Base-by-base conservation (phyloP, 2,329 filamentous ascomycete genomes). In the Fonsecaea nubica region DNA sequence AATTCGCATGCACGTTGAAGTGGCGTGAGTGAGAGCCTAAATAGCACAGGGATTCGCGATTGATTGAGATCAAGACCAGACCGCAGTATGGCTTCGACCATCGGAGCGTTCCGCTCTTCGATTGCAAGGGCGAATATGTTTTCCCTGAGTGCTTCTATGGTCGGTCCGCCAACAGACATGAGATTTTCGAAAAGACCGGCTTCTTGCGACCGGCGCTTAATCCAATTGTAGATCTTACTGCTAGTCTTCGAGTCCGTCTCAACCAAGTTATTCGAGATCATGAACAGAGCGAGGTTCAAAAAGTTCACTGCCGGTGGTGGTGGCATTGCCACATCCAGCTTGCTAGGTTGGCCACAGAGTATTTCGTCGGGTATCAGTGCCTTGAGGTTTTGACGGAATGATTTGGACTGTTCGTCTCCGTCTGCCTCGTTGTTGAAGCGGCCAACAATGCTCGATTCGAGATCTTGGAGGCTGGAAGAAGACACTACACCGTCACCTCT, bases 211-310 rank as follows among this genome's bases (percentile, higher is more conserved):
- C 38, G 15, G 38, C 38, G 38, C n/a, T 42, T 13, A 15, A 42
- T 18, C 38, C 38, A 42, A 15, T 15, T 15, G n/a, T 42, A 42
- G 38, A 42, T 5, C 1, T 2, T 42, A n/a, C n/a, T 42, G 42
- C 40, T 32, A 0, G 21, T 52, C 12, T 60, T 18, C 21, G 38
- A 45, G 21, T 32, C 25, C 42, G 12, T 38, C 6, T 8, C n/a
- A 42, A 42, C n/a, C 25, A 50, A 4, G 2, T 60, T 60, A 25
- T 60, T 60, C 21, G 58, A 60, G 10, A 33, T 9, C 38, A 60
- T 48, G 58, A 60, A 60, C 25, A 53, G 18, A 33, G 40, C 21
- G 8, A 50, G 25, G 18, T 45, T 60, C 12, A 60, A 36, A 36
- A 60, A 48, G 35, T 45, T 25, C 21, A 50, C 35, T 30, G 58